phyloP scores from a whole-genome alignment of 1,139 yeast species.

The Saccharomyces hybrid region DNA sequence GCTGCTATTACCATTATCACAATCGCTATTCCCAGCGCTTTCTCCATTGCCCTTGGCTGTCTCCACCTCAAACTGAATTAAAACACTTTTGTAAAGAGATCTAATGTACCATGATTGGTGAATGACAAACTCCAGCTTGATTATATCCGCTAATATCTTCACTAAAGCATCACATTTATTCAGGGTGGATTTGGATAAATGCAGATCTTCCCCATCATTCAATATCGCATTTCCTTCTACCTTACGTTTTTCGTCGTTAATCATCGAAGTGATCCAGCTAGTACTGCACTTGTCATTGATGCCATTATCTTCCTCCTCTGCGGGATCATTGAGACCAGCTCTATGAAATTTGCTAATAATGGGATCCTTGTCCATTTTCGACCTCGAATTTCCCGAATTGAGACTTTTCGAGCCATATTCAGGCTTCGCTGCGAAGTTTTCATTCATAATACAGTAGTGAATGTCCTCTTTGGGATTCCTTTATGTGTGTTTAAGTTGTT shows the following conservation, averaged over 20 bases:
- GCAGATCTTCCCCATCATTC: not conserved
- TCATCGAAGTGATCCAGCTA: not conserved
- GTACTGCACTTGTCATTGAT: not conserved
- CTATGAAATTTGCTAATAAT: not conserved
- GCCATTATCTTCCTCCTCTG: not conserved
- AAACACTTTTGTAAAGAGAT: slow-evolving; percentile 17
- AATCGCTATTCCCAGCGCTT: slow-evolving; percentile 1
- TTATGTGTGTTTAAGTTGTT: not conserved
- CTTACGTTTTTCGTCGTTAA: not conserved
- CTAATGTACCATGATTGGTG: slow-evolving; percentile 23
- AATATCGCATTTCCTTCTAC: not conserved
- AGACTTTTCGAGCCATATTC: not conserved
- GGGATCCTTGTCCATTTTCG: not conserved
- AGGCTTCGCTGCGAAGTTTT: not conserved
- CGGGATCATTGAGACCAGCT: not conserved
- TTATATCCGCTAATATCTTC: slow-evolving; percentile 15
- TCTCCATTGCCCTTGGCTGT: slow-evolving; percentile 2
- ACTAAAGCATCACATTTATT: slow-evolving; percentile 3
- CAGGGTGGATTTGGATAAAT: not conserved
- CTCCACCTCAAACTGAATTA: slow-evolving; percentile 18
- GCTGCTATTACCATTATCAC: slow-evolving; percentile 4
- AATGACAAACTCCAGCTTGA: slow-evolving; percentile 18
- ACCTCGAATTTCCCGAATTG: not conserved
- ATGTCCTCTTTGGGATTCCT: not conserved
- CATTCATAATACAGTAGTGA: not conserved